phyloP scores from a whole-genome alignment of 768 basidiomycete genomes.

The Termitomyces sp. region DNA sequence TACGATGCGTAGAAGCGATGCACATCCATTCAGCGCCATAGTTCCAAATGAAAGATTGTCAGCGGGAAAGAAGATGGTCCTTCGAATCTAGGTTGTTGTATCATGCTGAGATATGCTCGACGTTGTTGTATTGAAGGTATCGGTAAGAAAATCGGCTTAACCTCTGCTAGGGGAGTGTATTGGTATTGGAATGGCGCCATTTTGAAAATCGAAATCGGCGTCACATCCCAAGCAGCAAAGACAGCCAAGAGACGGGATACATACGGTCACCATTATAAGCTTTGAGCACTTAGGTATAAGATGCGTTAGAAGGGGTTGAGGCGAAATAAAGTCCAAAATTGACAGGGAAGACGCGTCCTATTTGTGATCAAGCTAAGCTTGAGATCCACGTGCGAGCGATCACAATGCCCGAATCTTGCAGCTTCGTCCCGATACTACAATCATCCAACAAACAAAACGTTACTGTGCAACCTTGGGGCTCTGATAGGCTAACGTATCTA shows the following conservation, averaged over 20 bases:
- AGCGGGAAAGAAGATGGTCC: not conserved
- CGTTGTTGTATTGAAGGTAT: not conserved
- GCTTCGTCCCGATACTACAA: not conserved
- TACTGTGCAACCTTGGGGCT: not conserved
- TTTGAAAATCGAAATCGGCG: not conserved
- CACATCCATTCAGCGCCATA: not conserved
- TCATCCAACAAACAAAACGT: not conserved
- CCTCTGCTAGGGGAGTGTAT: not conserved
- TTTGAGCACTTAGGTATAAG: conserved; percentile 1
- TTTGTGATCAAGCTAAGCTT: not conserved
- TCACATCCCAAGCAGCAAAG: not conserved
- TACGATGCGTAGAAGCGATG: not conserved
- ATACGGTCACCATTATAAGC: not conserved
- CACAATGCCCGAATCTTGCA: not conserved
- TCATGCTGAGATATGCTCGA: not conserved
- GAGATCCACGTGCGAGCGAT: not conserved
- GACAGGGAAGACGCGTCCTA: conserved; percentile 3
- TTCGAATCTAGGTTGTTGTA: not conserved
- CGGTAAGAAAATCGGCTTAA: not conserved
- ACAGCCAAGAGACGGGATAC: not conserved
- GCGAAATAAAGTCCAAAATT: not conserved
- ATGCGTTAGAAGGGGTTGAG: not conserved
- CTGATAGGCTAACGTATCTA: not conserved
- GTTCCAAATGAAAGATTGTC: not conserved
- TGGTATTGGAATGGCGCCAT: conserved; percentile 1